Percentiles rank a stretch among this genome's conserved stretches.
Evolutionary conservation across 75 land plant species (phyloP).

Genomic region (Pinus albicaulis): DNA sequence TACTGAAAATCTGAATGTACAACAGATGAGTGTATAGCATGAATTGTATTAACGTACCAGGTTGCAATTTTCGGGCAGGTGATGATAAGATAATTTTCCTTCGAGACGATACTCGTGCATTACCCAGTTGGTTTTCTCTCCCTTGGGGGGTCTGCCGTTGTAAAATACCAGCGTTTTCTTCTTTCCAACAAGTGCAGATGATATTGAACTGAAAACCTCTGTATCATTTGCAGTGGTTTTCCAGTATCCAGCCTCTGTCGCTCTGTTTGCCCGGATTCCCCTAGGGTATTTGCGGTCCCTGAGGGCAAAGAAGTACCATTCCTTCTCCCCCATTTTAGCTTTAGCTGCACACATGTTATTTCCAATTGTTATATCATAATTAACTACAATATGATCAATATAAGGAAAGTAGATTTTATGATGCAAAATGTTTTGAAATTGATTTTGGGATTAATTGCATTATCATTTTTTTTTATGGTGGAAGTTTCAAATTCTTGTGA

Average conservation of each 20-base stretch:
- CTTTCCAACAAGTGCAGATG: conserved; percentile 27
- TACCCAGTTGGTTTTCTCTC: conserved; percentile 50
- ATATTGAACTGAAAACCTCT: conserved; percentile 20
- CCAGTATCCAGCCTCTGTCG: conserved; percentile 42
- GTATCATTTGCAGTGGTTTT: conserved; percentile 39
- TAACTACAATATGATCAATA: no score
- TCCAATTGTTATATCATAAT: background rate
- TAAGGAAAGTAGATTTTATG: no score
- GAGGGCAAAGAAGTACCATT: conserved; percentile 41
- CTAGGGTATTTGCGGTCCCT: conserved; percentile 40
- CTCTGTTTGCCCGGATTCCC: conserved; percentile 36
- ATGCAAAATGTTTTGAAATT: no score
- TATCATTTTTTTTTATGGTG: no score
- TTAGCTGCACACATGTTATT: conserved; percentile 17
- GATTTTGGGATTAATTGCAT: no score
- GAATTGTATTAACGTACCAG: conserved; percentile 16
- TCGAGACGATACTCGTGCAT: conserved; percentile 45
- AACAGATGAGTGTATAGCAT: no score
- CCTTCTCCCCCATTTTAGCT: conserved; percentile 40
- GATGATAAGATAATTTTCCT: conserved; percentile 13
- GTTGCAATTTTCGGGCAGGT: conserved; percentile 13
- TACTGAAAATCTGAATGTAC: no score
- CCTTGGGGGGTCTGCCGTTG: conserved; percentile 43
- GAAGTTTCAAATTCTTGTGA: no score
- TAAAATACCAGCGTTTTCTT: conserved; percentile 48